Base-by-base conservation (phyloP, 2,329 filamentous ascomycete species). In the Pseudogymnoascus sp. region DNA sequence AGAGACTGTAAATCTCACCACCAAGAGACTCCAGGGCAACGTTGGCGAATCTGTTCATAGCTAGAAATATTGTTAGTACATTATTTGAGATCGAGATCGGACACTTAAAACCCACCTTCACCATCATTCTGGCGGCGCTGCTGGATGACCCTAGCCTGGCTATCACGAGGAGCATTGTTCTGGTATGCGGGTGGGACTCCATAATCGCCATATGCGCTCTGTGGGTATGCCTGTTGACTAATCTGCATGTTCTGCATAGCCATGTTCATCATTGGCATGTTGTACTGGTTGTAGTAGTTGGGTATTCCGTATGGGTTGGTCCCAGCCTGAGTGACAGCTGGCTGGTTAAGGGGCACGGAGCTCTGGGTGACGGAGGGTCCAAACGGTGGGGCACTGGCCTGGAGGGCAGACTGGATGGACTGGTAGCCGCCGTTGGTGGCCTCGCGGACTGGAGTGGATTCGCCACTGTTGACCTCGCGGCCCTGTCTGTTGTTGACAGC, bases 1-100 rank as follows among this genome's bases (percentile, higher is more conserved):
- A 97, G 35, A 97, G 79, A 58, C 85, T 82, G 74, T 96, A 95
- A 69, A 99, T 90, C 69, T 91, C 88, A 57, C 91, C 90, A 35
- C 82, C 81, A 69, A 94, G 87, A 34, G 87, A 83, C 71, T 96
- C 90, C 20, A 97, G 79, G 12, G 90, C 85, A 70, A 90, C 83
- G 71, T 94, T 93, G 67, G 89, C 85, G 75, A 90, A 97, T 63
- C 91, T 89, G 68, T 88, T 89, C 78, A 89, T 89, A 67, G 78
- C 83, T 85, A 25, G 12, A 38, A 41, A 18, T 34, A 16, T 28
- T 28, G 60, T 70, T 62, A 70, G 62, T 61, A 61, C 4, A 58
- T 61, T 4, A 28, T 8, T 57, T 22, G 5, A 57, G 37, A 12
- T 18, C 57, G 57, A 14, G 18, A 25, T n/a, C 22, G 16, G 34